Evolutionary conservation across 768 basidiomycete genomes (phyloP), one percentile per base, ranked within the genome.

Genomic region (Lanmaoa pseudosensibilis): DNA sequence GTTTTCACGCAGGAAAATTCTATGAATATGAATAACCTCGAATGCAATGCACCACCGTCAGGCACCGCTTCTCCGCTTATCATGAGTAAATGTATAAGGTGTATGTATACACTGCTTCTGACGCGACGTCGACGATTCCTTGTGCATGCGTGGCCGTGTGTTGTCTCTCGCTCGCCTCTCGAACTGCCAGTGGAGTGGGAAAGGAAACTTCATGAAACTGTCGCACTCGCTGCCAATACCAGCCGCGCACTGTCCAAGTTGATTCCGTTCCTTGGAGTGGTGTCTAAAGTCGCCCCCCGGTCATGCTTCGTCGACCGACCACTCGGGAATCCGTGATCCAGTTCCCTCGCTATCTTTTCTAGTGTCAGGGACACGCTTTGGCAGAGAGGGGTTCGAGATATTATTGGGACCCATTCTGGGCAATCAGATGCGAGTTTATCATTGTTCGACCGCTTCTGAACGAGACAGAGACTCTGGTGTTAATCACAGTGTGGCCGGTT

Each of bases 1-100:
- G 64, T 62, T 65, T 56, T 62, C 56, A 6, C 51, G 52, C n/a
- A 44, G 8, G 38, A 55, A 65, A 45, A 19, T 56, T 0, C 23
- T 36, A 33, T 63, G 51, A 61, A 33, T 30, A 4, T 5, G 32
- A 36, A 51, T 16, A 34, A n/a, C 15, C 30, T 15, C 9, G 32
- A 33, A 33, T 21, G 19, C 12, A 33, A 33, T 21, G 19, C 12
- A 21, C 16, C n/a, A 18, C 5, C 18, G 4, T 12, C 47, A 21
- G 23, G 47, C n/a, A n/a, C 18, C 11, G 34, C 15, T 21, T 9
- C 7, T n/a, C 2, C n/a, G 7, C 12, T 37, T 38, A n/a, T 16
- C 25, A 19, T 37, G n/a, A n/a, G n/a, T n/a, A 5, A 13, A n/a
- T 25, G 49, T 50, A 25, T 19, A 4, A 12, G 36, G 12, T 21